These are phyloP conservation scores for Podila epigama DNA, from an alignment of 192 early-diverging fungal species.

Conservation along the genomic window DNA sequence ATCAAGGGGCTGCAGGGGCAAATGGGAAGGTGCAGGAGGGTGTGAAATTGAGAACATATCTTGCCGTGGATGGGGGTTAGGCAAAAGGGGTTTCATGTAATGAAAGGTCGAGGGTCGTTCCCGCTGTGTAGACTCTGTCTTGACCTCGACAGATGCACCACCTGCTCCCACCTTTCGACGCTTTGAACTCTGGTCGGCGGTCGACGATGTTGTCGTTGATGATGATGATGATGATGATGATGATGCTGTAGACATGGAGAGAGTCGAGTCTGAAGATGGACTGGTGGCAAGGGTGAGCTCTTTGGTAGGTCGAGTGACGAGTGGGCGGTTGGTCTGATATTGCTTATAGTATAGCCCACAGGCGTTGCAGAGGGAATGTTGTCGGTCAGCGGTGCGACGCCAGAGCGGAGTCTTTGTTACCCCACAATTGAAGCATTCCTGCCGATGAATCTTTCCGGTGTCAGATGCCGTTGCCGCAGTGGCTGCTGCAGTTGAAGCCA, in stretches of 20 bases:
- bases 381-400: slow-evolving; percentile 79
- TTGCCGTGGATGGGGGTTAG: slow-evolving; percentile 13
- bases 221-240: neutral
- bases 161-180: slow-evolving; percentile 22
- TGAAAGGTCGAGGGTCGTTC: neutral
- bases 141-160: neutral
- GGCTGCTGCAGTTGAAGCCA: neutral
- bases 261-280: neutral
- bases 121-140: neutral
- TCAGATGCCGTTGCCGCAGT: neutral
- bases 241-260: neutral
- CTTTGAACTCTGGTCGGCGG: slow-evolving; percentile 8
- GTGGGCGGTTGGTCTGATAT: slow-evolving; percentile 83
- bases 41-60: neutral
- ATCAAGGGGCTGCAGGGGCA: neutral
- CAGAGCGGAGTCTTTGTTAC: slow-evolving; percentile 91
- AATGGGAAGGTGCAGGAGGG: neutral
- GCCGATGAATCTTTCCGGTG: slow-evolving; percentile 13
- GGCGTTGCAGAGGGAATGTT: slow-evolving; percentile 91
- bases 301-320: slow-evolving; percentile 39
- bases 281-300: no score
- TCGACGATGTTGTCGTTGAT: neutral
- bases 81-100: slow-evolving; percentile 34
- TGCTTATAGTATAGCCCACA: slow-evolving; percentile 97
- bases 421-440: slow-evolving; percentile 72